phyloP scores from a whole-genome alignment of 2,329 filamentous ascomycete species.

The Curvularia sp. region DNA sequence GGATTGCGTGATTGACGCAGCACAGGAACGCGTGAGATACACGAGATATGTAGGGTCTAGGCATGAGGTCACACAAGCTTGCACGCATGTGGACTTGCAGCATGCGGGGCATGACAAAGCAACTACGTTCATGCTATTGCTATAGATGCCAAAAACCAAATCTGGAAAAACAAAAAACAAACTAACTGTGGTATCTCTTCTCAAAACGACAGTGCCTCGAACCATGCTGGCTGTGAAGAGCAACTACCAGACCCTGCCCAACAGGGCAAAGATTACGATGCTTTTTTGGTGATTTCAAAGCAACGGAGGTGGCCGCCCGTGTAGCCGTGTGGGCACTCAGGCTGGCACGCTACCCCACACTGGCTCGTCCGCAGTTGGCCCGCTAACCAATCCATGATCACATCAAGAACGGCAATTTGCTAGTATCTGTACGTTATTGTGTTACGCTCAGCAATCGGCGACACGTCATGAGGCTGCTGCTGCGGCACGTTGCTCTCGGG shows the following conservation, averaged over 20 bases:
- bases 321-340: slow-evolving; percentile 3
- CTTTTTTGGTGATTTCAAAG: slow-evolving; percentile 15
- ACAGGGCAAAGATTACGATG: not conserved
- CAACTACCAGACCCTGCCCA: not conserved
- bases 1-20: slow-evolving; percentile 23
- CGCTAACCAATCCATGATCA: slow-evolving; percentile 14
- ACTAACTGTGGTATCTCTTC: slow-evolving; percentile 22
- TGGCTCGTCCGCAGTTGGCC: slow-evolving; percentile 16
- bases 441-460: slow-evolving; percentile 47
- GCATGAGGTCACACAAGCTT: slow-evolving; percentile 24
- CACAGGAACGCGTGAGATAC: slow-evolving; percentile 20
- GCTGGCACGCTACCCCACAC: slow-evolving; percentile 21
- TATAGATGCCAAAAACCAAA: not conserved
- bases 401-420: slow-evolving; percentile 10
- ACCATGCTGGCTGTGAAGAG: not conserved
- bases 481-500: slow-evolving; percentile 29
- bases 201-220: slow-evolving; percentile 10
- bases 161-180: not conserved
- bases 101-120: slow-evolving; percentile 16
- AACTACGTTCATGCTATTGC: not conserved
- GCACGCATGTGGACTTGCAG: slow-evolving; percentile 6
- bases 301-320: slow-evolving; percentile 10
- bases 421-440: slow-evolving; percentile 50
- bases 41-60: slow-evolving; percentile 21
- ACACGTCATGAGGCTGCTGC: slow-evolving; percentile 39